Evolutionary conservation across 805 yeast genomes (phyloP).

Genomic region (Hanseniaspora hatyaiensis): DNA sequence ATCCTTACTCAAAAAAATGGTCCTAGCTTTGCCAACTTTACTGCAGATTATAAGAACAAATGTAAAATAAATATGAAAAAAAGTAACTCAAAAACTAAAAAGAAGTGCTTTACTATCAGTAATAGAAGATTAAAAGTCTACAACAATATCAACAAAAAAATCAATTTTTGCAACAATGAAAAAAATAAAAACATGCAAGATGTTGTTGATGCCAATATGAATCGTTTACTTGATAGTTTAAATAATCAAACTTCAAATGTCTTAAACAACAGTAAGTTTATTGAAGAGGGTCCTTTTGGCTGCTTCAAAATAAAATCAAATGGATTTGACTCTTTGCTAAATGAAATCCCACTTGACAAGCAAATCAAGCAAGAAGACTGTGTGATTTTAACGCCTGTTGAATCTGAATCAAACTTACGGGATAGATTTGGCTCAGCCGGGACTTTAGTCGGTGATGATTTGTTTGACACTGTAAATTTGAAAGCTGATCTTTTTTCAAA

Average conservation of each 20-base stretch:
- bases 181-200: conserved; percentile 20
- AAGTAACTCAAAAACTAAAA: background rate
- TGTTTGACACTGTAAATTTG: no score
- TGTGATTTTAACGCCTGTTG: no score
- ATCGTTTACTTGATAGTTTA: conserved; percentile 17
- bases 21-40: background rate
- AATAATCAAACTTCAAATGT: conserved; percentile 4
- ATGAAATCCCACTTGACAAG: no score
- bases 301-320: no score
- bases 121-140: conserved; percentile 27
- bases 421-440: no score
- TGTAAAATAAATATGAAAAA: conserved; percentile 6
- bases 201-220: conserved; percentile 21
- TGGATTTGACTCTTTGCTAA: no score
- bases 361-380: no score
- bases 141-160: conserved; percentile 23
- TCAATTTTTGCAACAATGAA: background rate
- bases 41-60: conserved; percentile 3
- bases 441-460: no score
- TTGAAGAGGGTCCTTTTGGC: background rate
- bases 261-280: background rate
- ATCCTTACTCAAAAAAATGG: background rate
- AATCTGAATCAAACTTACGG: no score
- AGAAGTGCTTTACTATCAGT: conserved; percentile 23
- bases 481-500: no score